phyloP scores from a whole-genome alignment of 805 yeast species.

The Allodekkera sacchari region DNA sequence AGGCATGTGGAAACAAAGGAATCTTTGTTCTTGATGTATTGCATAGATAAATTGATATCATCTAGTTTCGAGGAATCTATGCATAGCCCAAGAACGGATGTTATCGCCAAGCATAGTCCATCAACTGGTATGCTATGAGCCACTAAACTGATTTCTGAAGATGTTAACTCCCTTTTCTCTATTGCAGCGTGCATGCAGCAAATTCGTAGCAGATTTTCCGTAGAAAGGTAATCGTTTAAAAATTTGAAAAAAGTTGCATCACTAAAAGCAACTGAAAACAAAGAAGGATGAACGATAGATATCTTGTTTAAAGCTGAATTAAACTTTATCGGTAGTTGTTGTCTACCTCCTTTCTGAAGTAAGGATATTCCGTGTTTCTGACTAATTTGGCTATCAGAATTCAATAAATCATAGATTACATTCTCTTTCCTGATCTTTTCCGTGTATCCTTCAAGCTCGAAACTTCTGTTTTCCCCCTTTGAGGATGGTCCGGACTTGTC shows the following conservation, averaged over 20 bases:
- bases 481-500: not conserved
- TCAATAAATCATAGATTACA: constrained; percentile 15
- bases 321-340: constrained; percentile 13
- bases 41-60: constrained; percentile 22
- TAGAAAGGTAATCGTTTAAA: constrained; percentile 13
- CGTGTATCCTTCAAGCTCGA: constrained; percentile 10
- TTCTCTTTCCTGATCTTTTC: constrained; percentile 15
- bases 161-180: constrained; percentile 2
- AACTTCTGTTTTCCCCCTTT: not conserved
- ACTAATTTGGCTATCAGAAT: constrained; percentile 13
- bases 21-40: constrained; percentile 20
- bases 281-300: constrained; percentile 14
- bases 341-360: constrained; percentile 5
- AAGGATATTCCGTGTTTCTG: constrained; percentile 15
- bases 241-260: constrained; percentile 6
- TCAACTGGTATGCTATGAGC: constrained; percentile 12
- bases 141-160: constrained; percentile 6
- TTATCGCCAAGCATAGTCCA: constrained; percentile 17
- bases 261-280: constrained; percentile 16
- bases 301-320: constrained; percentile 16
- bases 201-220: constrained; percentile 22
- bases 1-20: constrained; percentile 16
- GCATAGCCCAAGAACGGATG: constrained; percentile 12
- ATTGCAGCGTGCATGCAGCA: constrained; percentile 12
- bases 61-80: constrained; percentile 20